A percentile compares a stretch with the other conserved stretches of the same genome.
These are phyloP conservation scores for Naganishia liquefaciens DNA, from an alignment of 1,284 basidiomycete species.

Conservation along the genomic window DNA sequence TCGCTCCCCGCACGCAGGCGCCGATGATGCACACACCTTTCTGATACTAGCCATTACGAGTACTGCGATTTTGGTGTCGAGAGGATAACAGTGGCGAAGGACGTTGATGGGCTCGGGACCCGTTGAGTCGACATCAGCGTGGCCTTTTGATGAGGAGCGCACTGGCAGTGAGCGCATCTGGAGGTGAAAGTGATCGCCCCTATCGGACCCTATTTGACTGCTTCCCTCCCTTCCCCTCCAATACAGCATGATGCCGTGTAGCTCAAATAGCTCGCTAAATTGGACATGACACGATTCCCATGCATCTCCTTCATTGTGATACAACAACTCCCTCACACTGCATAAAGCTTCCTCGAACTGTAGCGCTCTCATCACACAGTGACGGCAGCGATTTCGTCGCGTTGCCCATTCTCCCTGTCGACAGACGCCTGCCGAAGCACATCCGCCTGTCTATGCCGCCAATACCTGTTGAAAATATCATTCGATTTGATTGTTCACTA, in stretches of 20 bases:
- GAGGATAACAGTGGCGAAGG: no score
- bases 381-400: not conserved
- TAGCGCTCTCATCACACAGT: not conserved
- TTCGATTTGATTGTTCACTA: no score
- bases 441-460: conserved; percentile 22
- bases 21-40: no score
- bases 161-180: no score
- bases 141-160: no score
- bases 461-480: conserved; percentile 10
- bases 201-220: conserved; percentile 5
- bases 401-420: not conserved
- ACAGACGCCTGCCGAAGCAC: conserved; percentile 14
- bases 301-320: not conserved
- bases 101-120: no score
- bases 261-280: no score
- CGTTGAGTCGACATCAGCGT: no score
- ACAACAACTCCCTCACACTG: not conserved
- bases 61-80: no score
- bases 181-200: not conserved
- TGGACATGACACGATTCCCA: not conserved
- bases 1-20: no score
- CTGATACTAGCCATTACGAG: not conserved
- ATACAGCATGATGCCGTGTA: not conserved
- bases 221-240: not conserved
- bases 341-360: not conserved